A percentile compares a stretch with the other conserved stretches of the same genome.
These are phyloP conservation scores for Mollisiaceae sp. DNA, from an alignment of 2,329 filamentous ascomycete genomes.

Conservation along the genomic window DNA sequence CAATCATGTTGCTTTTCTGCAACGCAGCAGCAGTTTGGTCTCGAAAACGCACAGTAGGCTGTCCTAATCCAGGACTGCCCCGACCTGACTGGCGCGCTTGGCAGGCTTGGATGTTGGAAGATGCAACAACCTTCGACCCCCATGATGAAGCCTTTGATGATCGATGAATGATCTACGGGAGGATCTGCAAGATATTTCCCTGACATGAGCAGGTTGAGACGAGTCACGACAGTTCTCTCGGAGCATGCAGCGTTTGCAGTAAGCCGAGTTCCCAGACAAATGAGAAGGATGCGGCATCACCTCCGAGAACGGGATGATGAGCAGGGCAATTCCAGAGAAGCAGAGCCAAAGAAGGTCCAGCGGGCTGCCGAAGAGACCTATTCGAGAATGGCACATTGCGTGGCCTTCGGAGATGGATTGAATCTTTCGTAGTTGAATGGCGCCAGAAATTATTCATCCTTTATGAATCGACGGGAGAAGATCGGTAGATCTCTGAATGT, in stretches of 20 bases:
- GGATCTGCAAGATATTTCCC: slow-evolving; percentile 22
- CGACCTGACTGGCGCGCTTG: slow-evolving; percentile 8
- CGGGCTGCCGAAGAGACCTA: not conserved
- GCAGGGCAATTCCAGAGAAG: not conserved
- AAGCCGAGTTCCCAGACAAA: slow-evolving; percentile 19
- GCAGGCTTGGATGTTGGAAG: slow-evolving; percentile 13
- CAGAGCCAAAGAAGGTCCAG: slow-evolving; percentile 16
- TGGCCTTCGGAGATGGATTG: slow-evolving; percentile 19
- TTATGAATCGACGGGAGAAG: slow-evolving; percentile 20
- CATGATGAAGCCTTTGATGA: slow-evolving; percentile 21
- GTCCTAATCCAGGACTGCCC: not conserved
- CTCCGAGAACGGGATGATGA: slow-evolving; percentile 10
- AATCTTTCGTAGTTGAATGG: slow-evolving; percentile 2
- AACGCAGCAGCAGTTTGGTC: not conserved
- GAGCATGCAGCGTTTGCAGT: slow-evolving; percentile 20
- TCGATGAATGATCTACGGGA: slow-evolving; percentile 20
- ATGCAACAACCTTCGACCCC: slow-evolving; percentile 11
- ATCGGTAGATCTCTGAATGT: slow-evolving; percentile 11
- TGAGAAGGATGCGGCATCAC: slow-evolving; percentile 11
- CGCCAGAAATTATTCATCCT: slow-evolving; percentile 15
- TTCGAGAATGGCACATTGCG: slow-evolving; percentile 20
- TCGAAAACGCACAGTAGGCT: not conserved
- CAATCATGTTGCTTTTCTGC: not conserved
- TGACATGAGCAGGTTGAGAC: slow-evolving; percentile 25
- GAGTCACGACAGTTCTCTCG: slow-evolving; percentile 18